A percentile compares a stretch with the other conserved stretches of the same genome.
Evolutionary conservation across 495 filamentous ascomycete species (phyloP).

Genomic region (Hypoxylon rickii): DNA sequence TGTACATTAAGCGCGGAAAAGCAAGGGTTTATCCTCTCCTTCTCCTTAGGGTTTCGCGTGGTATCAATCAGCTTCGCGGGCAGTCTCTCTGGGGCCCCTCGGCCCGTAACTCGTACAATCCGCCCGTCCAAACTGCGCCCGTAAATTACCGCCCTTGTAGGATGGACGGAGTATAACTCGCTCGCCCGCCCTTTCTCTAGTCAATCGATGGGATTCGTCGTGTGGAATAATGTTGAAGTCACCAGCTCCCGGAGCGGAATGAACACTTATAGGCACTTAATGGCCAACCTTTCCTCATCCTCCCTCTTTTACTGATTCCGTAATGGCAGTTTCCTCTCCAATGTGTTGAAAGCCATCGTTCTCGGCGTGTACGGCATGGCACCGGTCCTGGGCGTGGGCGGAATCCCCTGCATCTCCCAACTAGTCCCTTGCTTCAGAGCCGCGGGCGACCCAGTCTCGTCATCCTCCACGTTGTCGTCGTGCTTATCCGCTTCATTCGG

Average conservation of each 20-base stretch:
- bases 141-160: constrained; percentile 1
- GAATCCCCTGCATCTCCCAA: constrained; percentile 52
- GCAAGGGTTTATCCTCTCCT: too few species aligned
- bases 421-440: constrained; percentile 32
- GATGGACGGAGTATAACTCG: background rate
- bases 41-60: too few species aligned
- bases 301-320: constrained; percentile 20
- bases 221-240: constrained; percentile 3
- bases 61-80: constrained; percentile 21
- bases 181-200: background rate
- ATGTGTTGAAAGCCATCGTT: constrained; percentile 59
- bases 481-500: constrained; percentile 54
- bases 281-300: background rate
- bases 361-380: constrained; percentile 54
- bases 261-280: background rate
- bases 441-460: constrained; percentile 26
- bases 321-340: constrained; percentile 55
- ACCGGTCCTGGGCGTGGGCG: constrained; percentile 35
- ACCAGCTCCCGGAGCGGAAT: constrained; percentile 30
- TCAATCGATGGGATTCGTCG: background rate
- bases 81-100: background rate
- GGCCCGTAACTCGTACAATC: constrained; percentile 1
- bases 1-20: too few species aligned
- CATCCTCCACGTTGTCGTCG: constrained; percentile 44
- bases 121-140: constrained; percentile 4